Base-by-base conservation (phyloP, 2,329 filamentous ascomycete species). In the Cladosporium colombiae region DNA sequence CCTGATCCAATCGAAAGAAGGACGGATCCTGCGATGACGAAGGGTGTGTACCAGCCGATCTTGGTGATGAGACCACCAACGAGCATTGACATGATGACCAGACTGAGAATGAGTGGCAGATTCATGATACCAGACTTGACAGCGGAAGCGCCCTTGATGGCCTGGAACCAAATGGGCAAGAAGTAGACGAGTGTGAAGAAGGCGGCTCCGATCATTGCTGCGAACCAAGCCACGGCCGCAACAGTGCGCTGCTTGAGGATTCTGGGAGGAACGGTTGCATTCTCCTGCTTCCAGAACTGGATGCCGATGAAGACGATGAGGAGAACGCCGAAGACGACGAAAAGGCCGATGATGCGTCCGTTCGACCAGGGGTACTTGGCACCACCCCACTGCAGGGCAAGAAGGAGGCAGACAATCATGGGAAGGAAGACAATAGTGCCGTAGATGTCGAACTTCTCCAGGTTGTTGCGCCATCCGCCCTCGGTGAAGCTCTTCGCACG, bases 341-440 rank as follows among this genome's bases (percentile, higher is more conserved):
- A 74, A 1, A 82, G 77, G 1, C 76, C 80, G 62, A 84, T 82
- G 73, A 84, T 80, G 49, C 78, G 76, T 27, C 74, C 80, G 67
- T 75, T 77, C 13, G 71, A 72, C 82, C 82, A 84, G 1, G 70
- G 70, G 68, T 83, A 83, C 70, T 78, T 81, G 71, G 77, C 78
- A 35, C 81, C 82, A 55, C 80, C 82, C 81, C 81, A 84, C 64
- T 83, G 81, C 6, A 84, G 76, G 49, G 82, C 82, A 37, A 84
- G 77, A 11, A 84, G 74, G 44, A 83, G 72, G 70, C 80, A 83
- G 65, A 84, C 76, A 67, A 83, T 79, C 68, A 78, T 79, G 0
- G 81, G 81, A 33, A 84, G 68, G 73, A 84, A 82, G 70, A 83
- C 78, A 29, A 81, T 60, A 2, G 77, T 81, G 11, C 81, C 82